These are phyloP conservation scores for Groenewaldozyma sp. DNA, from an alignment of 1,139 yeast species.

Conservation along the genomic window DNA sequence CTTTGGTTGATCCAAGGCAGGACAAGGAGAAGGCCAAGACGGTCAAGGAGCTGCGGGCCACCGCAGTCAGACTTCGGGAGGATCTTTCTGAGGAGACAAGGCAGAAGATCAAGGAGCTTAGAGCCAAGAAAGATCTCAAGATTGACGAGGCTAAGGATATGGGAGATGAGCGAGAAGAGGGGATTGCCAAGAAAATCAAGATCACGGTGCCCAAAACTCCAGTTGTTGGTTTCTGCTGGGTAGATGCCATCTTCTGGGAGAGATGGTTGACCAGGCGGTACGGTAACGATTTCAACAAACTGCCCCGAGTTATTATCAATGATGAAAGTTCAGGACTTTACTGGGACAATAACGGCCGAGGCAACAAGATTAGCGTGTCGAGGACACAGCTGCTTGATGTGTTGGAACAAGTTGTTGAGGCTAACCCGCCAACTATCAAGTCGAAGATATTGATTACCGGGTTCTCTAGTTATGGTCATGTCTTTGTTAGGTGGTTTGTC, in stretches of 20 bases:
- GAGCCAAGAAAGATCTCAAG: conserved; percentile 28
- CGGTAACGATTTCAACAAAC: conserved; percentile 17
- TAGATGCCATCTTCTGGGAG: conserved; percentile 31
- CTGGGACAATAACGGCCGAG: conserved; percentile 26
- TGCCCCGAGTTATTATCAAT: conserved; percentile 21
- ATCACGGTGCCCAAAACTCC: conserved; percentile 22
- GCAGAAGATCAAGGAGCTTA: conserved; percentile 22
- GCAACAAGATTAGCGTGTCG: conserved; percentile 21
- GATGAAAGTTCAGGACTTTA: conserved; percentile 23
- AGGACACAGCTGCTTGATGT: conserved; percentile 24
- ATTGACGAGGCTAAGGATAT: conserved; percentile 29
- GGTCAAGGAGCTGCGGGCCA: conserved; percentile 24
- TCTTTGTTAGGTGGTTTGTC: neutral
- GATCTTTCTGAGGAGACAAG: conserved; percentile 19
- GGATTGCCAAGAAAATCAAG: conserved; percentile 24
- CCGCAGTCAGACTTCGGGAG: conserved; percentile 25
- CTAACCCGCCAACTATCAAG: conserved; percentile 18
- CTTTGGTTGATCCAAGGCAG: conserved; percentile 28
- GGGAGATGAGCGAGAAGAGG: conserved; percentile 27
- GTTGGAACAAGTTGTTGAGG: conserved; percentile 18
- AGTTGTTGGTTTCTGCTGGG: conserved; percentile 31
- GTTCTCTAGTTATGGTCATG: conserved; percentile 12
- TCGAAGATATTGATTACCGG: conserved; percentile 20
- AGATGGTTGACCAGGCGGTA: conserved; percentile 29
- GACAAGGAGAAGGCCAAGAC: conserved; percentile 20